These are phyloP conservation scores for Fusarium sp. DNA, from an alignment of 2,329 filamentous ascomycete species.

Conservation along the genomic window DNA sequence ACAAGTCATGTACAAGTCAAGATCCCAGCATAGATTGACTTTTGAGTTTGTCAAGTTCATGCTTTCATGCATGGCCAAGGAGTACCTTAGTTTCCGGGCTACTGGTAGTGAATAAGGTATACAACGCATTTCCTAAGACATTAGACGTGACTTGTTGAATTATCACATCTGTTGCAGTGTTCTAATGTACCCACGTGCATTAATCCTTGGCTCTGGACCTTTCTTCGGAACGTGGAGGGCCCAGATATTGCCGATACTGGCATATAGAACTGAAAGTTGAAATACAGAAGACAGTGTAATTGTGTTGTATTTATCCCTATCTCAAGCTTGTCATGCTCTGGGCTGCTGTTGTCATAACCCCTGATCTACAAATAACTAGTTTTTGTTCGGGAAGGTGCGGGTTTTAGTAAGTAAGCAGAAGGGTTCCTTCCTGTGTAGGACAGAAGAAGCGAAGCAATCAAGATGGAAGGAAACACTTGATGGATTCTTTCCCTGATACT, in stretches of 20 bases:
- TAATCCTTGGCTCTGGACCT: constrained; percentile 38
- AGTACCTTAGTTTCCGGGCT: neutral
- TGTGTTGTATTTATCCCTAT: neutral
- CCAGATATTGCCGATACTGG: neutral
- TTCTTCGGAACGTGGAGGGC: neutral
- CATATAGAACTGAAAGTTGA: neutral
- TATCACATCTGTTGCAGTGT: neutral
- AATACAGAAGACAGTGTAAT: neutral
- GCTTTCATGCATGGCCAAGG: neutral
- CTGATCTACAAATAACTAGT: constrained; percentile 16
- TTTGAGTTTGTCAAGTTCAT: neutral
- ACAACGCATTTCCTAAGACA: neutral
- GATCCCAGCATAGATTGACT: neutral
- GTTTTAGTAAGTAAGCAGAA: neutral
- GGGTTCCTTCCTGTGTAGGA: neutral
- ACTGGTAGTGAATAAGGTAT: too few species aligned
- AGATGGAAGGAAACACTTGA: constrained; percentile 2
- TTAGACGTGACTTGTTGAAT: neutral
- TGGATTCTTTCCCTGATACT: constrained; percentile 2
- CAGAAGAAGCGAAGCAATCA: constrained; percentile 16
- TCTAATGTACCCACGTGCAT: constrained; percentile 42
- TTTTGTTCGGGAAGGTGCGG: constrained; percentile 20
- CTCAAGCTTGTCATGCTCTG: neutral
- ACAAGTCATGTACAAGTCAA: neutral
- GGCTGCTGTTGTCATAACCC: neutral